Percentiles rank a stretch among this genome's conserved stretches.
These are phyloP conservation scores for Saccharomyces kudriavzevii DNA, from an alignment of 805 yeast genomes.

Conservation along the genomic window DNA sequence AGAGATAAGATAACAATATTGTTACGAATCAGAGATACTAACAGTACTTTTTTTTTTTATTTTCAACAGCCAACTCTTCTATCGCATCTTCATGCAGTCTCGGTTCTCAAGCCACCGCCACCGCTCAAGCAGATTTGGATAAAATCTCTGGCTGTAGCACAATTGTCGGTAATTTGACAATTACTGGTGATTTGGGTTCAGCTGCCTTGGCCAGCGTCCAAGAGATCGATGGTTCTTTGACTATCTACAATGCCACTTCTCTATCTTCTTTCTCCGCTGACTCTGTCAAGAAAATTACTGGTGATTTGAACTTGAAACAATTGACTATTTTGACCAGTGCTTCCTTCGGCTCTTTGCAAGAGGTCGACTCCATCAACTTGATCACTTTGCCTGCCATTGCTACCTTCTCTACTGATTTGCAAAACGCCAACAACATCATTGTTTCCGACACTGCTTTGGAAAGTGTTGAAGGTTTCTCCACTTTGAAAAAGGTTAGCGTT, in stretches of 20 bases:
- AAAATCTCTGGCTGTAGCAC: constrained; percentile 64
- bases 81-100: constrained; percentile 58
- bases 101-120: constrained; percentile 55
- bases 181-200: constrained; percentile 56
- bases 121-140: constrained; percentile 75
- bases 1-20: not conserved
- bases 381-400: constrained; percentile 81
- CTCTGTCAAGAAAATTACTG: constrained; percentile 64
- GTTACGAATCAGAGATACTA: not conserved
- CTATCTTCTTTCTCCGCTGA: constrained; percentile 71
- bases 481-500: constrained; percentile 38
- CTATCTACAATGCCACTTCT: constrained; percentile 53
- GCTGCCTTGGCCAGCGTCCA: constrained; percentile 68
- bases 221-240: constrained; percentile 70
- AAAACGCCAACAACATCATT: constrained; percentile 60
- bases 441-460: constrained; percentile 69
- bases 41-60: not conserved
- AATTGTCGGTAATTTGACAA: constrained; percentile 68
- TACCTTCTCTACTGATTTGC: constrained; percentile 60
- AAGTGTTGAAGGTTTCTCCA: constrained; percentile 55
- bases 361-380: constrained; percentile 75
- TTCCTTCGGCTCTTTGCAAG: constrained; percentile 67
- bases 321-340: constrained; percentile 62
- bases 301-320: constrained; percentile 50
- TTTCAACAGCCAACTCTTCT: not conserved